Evolutionary conservation across 2,329 filamentous ascomycete genomes (phyloP), one percentile per base, ranked within the genome.

Genomic region (Sporothrix pseudoabietina): DNA sequence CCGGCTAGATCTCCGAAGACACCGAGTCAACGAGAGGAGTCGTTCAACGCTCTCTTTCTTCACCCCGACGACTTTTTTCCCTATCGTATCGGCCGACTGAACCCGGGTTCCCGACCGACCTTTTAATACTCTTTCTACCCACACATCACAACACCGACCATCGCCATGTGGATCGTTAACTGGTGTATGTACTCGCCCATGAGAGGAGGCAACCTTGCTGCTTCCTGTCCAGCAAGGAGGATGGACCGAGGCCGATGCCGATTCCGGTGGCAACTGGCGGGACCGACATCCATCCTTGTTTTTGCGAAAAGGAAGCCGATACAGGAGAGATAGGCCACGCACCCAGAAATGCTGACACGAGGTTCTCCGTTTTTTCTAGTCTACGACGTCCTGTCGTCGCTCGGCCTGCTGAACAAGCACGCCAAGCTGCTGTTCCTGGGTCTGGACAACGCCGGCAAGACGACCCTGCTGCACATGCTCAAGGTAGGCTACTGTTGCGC

Each of bases 371-470:
- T 16, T 41, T 7, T 75, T 76, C 73, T 82, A 94, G 94, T 97
- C 85, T 97, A 93, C 88, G 93, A 97, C 86, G 86, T 97, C 79
- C 90, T 97, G 80, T 92, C 94, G 79, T 93, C 90, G 77, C 88
- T 97, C 76, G 94, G 94, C 79, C 88, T 97, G 80, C 87, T 95
- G 78, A 97, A 97, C 89, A 97, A 97, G 88, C 93, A 97, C 83
- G 94, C 94, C 80, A 97, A 97, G 89, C 89, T 97, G 74, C 89
- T 97, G 74, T 97, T 97, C 85, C 90, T 97, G 76, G 94, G 94
- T 78, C 91, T 97, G 76, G 94, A 97, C 83, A 97, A 97, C 85
- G 94, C 94, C 70, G 94, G 94, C 84, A 97, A 97, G 88, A 97
- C 94, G 71, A 97, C 94, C 61, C 86, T 97, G 78, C 86, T 97